Conservation (phyloP, 2,329 filamentous ascomycete species). For the Karstenula rhodostoma region DNA sequence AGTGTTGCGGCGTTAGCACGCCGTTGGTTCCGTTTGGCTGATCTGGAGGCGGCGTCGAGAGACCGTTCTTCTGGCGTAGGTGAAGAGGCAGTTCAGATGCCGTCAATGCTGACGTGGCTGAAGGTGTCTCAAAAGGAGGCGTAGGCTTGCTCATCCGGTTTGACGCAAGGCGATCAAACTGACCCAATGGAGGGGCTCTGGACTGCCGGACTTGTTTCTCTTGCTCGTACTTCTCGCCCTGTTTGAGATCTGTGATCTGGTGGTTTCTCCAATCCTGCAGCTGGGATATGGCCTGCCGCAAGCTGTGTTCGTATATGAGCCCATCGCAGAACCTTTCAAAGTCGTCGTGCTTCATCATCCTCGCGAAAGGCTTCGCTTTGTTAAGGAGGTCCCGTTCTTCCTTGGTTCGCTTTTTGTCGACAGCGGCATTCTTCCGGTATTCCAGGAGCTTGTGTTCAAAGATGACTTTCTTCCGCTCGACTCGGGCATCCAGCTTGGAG, state of each 20-base stretch:
- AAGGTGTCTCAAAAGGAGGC: slow-evolving; percentile 71
- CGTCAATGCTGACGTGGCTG: slow-evolving; percentile 78
- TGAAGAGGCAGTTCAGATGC: slow-evolving; percentile 78
- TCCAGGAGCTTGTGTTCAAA: slow-evolving; percentile 95
- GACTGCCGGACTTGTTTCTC: slow-evolving; percentile 83
- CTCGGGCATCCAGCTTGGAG: slow-evolving; percentile 84
- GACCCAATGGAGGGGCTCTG: slow-evolving; percentile 71
- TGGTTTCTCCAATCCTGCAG: slow-evolving; percentile 92
- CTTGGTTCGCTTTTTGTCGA: slow-evolving; percentile 95
- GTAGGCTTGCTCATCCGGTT: slow-evolving; percentile 72
- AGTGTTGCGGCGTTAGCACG: slow-evolving; percentile 47
- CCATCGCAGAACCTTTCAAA: slow-evolving; percentile 87
- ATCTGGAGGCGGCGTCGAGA: slow-evolving; percentile 52
- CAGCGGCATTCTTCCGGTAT: slow-evolving; percentile 86
- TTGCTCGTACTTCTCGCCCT: slow-evolving; percentile 89
- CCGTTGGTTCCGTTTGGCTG: slow-evolving; percentile 54
- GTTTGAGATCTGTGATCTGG: slow-evolving; percentile 82
- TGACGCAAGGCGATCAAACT: slow-evolving; percentile 84
- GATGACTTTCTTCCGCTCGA: slow-evolving; percentile 93
- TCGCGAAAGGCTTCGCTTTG: slow-evolving; percentile 93
- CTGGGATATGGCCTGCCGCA: slow-evolving; percentile 87
- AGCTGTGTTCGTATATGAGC: slow-evolving; percentile 87
- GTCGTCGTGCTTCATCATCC: slow-evolving; percentile 94
- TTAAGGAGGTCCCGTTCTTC: slow-evolving; percentile 91
- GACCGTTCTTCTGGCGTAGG: slow-evolving; percentile 52